phyloP scores from a whole-genome alignment of 805 yeast genomes.

The Hanseniaspora mollemarum region DNA sequence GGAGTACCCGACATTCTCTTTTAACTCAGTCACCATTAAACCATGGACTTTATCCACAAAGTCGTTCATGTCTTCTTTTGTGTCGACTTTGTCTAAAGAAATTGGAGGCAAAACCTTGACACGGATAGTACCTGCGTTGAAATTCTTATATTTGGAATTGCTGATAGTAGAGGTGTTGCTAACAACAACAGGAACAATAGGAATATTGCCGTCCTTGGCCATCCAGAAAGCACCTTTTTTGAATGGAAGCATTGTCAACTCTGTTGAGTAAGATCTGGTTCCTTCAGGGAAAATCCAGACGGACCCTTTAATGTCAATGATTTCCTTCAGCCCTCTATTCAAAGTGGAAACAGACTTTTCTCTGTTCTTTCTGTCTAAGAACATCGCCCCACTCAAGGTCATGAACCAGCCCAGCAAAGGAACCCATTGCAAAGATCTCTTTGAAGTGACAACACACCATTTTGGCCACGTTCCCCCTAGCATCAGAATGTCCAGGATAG shows the following conservation, averaged over 20 bases:
- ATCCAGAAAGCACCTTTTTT: constrained; percentile 97
- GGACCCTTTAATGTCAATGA: constrained; percentile 56
- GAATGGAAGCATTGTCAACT: constrained; percentile 67
- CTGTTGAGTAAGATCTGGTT: constrained; percentile 69
- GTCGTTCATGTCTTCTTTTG: constrained; percentile 56
- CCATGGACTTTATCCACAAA: constrained; percentile 48
- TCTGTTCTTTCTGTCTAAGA: constrained; percentile 71
- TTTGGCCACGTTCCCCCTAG: constrained; percentile 78
- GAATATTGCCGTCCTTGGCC: constrained; percentile 85
- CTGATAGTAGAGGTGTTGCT: constrained; percentile 72
- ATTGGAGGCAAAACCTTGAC: constrained; percentile 77
- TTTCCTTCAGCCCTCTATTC: constrained; percentile 50
- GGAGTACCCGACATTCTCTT: constrained; percentile 32
- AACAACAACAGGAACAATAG: constrained; percentile 78
- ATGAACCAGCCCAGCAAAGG: constrained; percentile 97
- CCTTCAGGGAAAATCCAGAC: constrained; percentile 95
- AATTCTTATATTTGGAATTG: constrained; percentile 48
- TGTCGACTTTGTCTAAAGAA: constrained; percentile 48
- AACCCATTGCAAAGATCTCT: constrained; percentile 65
- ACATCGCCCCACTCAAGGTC: constrained; percentile 81
- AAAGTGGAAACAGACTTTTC: constrained; percentile 66
- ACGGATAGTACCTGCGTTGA: constrained; percentile 64
- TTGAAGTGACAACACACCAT: constrained; percentile 86
- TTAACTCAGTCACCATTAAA: constrained; percentile 40
- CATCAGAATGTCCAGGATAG: constrained; percentile 70